A percentile compares a stretch with the other conserved stretches of the same genome.
Conservation (phyloP, 208 protist genomes). For the Trypanosoma conorhini region DNA sequence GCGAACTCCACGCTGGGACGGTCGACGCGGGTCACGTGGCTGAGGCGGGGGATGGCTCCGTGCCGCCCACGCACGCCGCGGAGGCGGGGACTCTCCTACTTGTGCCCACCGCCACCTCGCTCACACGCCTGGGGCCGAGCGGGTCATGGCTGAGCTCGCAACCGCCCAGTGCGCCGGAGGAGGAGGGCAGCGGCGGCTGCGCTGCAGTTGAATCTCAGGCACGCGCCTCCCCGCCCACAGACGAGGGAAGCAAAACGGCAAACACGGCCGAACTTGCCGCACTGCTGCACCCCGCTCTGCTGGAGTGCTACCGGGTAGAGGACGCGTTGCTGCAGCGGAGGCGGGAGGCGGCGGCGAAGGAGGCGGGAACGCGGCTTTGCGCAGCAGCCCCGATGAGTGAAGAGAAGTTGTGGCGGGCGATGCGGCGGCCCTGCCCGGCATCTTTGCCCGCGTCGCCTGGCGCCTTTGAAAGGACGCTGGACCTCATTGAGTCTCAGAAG, state of each 20-base stretch:
- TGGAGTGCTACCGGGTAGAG: slow-evolving; percentile 28
- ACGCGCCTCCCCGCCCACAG: neutral
- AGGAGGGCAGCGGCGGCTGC: no score
- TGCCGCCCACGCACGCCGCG: no score
- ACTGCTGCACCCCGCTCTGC: slow-evolving; percentile 24
- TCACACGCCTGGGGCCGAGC: slow-evolving; percentile 13
- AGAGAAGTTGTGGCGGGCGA: neutral
- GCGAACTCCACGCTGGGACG: neutral
- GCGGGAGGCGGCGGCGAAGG: neutral
- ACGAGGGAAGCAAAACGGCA: neutral
- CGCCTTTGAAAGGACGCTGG: slow-evolving; percentile 14
- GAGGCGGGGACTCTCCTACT: slow-evolving; percentile 3
- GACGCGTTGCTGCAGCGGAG: slow-evolving; percentile 21
- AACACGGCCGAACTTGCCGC: slow-evolving; percentile 2
- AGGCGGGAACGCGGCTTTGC: neutral
- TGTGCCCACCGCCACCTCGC: slow-evolving; percentile 23
- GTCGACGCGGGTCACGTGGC: neutral
- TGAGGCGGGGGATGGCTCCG: neutral
- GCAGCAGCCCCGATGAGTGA: neutral
- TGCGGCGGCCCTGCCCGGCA: neutral
- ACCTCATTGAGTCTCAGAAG: slow-evolving; percentile 18
- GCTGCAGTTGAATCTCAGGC: neutral
- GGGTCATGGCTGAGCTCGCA: slow-evolving; percentile 3
- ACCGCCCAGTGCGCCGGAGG: neutral
- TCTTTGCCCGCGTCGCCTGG: neutral